Conservation (phyloP, 2,329 filamentous ascomycete genomes). For the Aspergillus flavus region DNA sequence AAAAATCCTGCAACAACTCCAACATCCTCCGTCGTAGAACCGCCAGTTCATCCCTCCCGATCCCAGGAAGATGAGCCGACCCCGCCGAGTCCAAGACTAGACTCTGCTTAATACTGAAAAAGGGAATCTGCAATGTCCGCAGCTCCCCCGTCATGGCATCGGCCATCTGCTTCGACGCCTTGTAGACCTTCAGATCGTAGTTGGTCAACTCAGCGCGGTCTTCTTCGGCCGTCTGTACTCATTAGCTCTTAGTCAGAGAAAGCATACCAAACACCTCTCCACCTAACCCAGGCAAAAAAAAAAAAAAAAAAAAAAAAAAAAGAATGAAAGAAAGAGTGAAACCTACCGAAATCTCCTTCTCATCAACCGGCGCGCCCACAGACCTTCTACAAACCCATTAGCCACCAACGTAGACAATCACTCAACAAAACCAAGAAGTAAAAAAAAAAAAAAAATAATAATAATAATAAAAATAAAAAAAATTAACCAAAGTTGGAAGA, state of each 20-base stretch:
- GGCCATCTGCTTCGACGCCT: conserved; percentile 61
- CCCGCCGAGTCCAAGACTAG: background rate
- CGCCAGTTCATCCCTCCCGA: conserved; percentile 12
- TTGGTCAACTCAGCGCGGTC: conserved; percentile 57
- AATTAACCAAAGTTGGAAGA: background rate
- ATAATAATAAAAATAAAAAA: background rate
- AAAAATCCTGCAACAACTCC: conserved; percentile 55
- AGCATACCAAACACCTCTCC: background rate
- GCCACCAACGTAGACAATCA: background rate
- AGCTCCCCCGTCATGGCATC: conserved; percentile 59
- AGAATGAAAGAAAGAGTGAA: background rate
- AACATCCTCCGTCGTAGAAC: conserved; percentile 53
- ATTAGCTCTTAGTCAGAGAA: background rate
- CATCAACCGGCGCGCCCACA: conserved; percentile 46
- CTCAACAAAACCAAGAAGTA: background rate
- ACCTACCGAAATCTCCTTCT: conserved; percentile 36
- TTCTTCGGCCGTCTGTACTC: conserved; percentile 46
- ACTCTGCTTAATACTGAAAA: conserved; percentile 57
- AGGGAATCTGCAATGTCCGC: conserved; percentile 61
- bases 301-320: background rate
- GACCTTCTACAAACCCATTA: conserved; percentile 39
- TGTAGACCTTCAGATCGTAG: conserved; percentile 66
- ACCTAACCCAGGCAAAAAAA: too few relatives aligned
- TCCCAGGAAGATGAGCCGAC: background rate
- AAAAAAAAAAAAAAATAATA: background rate